phyloP scores from a whole-genome alignment of 768 basidiomycete genomes.

The Coprinopsis strossmayeri region DNA sequence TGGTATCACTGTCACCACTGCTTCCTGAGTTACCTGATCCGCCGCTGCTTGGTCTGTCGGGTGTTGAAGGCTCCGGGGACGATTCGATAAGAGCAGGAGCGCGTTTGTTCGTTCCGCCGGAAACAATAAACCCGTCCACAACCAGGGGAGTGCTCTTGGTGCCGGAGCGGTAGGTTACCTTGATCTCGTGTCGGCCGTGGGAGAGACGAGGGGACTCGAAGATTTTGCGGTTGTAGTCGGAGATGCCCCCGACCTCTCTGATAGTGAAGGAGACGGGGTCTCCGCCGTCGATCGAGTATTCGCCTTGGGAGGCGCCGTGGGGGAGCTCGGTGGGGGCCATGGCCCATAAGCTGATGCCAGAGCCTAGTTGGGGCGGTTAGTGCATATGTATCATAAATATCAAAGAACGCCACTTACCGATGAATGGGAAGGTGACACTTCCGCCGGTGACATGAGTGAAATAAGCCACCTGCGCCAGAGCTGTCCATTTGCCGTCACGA shows the following conservation, averaged over 20 bases:
- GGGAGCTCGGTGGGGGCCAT: conserved; percentile 3
- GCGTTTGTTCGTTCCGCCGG: conserved; percentile 1
- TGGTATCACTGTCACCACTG: not conserved
- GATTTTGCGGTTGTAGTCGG: conserved; percentile 3
- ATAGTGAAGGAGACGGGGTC: not conserved
- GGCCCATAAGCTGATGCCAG: not conserved
- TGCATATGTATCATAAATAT: not conserved
- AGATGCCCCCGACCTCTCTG: not conserved
- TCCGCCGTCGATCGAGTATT: conserved; percentile 1
- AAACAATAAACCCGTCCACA: not conserved
- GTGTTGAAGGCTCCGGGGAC: not conserved
- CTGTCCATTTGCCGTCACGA: not conserved
- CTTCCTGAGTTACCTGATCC: not conserved
- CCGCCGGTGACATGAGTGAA: not conserved
- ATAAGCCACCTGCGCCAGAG: not conserved
- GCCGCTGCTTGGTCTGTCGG: not conserved
- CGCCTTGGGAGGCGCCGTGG: not conserved
- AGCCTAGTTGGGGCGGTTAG: not conserved
- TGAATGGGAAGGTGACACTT: conserved; percentile 3
- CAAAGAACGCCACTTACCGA: not conserved
- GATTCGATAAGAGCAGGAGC: not conserved
- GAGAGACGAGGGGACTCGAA: conserved; percentile 2
- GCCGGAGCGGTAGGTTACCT: not conserved
- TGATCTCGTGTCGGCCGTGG: conserved; percentile 2
- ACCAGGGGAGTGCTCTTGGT: conserved; percentile 1